A percentile compares a stretch with the other conserved stretches of the same genome.
These are phyloP conservation scores for Dillenia turbinata DNA, from an alignment of 164 flowering plant genomes.

Conservation along the genomic window DNA sequence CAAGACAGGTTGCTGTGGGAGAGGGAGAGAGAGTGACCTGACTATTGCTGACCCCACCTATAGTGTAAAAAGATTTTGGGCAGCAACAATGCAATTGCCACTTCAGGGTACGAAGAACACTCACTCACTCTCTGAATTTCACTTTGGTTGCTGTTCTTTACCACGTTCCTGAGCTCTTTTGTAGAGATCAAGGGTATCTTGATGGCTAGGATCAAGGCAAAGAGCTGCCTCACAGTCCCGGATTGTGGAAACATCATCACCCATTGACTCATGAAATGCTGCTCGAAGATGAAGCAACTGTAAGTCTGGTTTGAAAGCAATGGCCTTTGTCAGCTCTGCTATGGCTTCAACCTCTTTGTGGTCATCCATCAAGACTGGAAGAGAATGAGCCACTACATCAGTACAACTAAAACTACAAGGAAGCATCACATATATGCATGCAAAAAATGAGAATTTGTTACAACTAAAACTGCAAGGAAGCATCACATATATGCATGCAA, in stretches of 20 bases:
- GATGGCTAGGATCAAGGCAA: slow-evolving; percentile 71
- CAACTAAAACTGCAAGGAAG: slow-evolving; percentile 1
- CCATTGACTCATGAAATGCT: slow-evolving; percentile 84
- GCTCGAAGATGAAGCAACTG: slow-evolving; percentile 88
- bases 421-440: neutral
- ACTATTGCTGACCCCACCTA: slow-evolving; percentile 4
- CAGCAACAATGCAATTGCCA: slow-evolving; percentile 15
- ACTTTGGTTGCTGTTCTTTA: slow-evolving; percentile 20
- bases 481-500: neutral
- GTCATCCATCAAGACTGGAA: slow-evolving; percentile 90
- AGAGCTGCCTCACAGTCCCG: slow-evolving; percentile 91
- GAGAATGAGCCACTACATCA: slow-evolving; percentile 1
- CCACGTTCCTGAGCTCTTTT: slow-evolving; percentile 34
- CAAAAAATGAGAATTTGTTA: neutral
- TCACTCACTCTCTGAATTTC: neutral
- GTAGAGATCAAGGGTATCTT: slow-evolving; percentile 56
- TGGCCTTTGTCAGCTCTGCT: slow-evolving; percentile 70
- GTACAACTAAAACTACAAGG: slow-evolving; percentile 2
- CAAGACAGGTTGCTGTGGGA: slow-evolving; percentile 2
- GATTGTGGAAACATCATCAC: slow-evolving; percentile 37
- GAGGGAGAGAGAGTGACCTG: slow-evolving; percentile 1
- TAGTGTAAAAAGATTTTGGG: neutral
- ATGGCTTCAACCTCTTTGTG: slow-evolving; percentile 82
- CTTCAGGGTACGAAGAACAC: neutral
- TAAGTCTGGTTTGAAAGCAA: slow-evolving; percentile 74